Base-by-base conservation (phyloP, 31 red algal genomes). In the Bonnemaisonia californica region DNA sequence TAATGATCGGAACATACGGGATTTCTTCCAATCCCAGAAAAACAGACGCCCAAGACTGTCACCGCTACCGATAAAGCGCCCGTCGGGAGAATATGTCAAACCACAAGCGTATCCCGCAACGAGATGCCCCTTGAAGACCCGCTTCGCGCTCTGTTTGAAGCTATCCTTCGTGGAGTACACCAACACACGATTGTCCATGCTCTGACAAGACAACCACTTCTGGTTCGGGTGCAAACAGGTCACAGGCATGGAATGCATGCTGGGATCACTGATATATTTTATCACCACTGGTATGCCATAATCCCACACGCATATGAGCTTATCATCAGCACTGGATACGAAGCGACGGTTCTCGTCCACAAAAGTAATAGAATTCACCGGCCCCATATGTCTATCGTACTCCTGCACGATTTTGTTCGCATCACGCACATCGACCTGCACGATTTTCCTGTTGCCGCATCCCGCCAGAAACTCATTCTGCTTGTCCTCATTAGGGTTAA, bases 21-120 rank as follows among this genome's bases (percentile, higher is more conserved):
- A 56, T 29, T 69, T 87, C 71, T 91, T 92, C 93, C 93, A 96
- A 54, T 96, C 89, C 93, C 93, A 96, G 39, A 92, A 91, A 56
- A 91, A 96, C 26, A 92, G 33, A 12, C 89, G 77, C 19, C 93
- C 93, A 19, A 85, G 35, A 67, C 79, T 81, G 59, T 96, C 93
- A 33, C 89, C 93, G 41, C 85, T 89, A 16, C 73, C 89, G 23
- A 96, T 62, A 47, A 76, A 96, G 11, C 93, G 83, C 36, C 93
- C 93, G 61, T 96, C 93, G 11, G 89, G 67, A n/a, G 88, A 84
- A 23, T 79, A 88, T 8, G 71, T 83, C 40, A 85, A 45, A 32
- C 83, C 83, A 57, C 77, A 82, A 31, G 86, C 79, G 57, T 95
- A 95, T 33, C 93, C 93, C 1, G 93, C 93, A 37, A 78, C 70